A percentile compares a stretch with the other conserved stretches of the same genome.
Evolutionary conservation across 2,329 filamentous ascomycete species (phyloP).

Genomic region (Colletotrichum acutatum): DNA sequence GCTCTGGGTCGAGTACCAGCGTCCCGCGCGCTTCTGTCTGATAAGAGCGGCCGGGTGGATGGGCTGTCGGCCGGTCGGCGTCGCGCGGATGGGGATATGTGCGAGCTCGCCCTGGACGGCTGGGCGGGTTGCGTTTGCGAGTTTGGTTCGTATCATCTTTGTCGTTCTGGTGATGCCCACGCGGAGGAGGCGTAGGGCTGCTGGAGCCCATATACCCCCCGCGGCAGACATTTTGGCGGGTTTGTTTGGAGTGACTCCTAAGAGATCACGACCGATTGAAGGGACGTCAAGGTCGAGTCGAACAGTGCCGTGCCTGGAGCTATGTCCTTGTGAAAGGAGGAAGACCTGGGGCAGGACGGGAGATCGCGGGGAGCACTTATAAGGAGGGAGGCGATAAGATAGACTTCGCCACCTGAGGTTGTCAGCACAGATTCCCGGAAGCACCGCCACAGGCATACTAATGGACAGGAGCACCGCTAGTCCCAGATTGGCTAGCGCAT

Average conservation of each 20-base stretch:
- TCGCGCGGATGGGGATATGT: conserved; percentile 55
- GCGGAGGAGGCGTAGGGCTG: conserved; percentile 65
- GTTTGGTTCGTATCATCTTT: conserved; percentile 61
- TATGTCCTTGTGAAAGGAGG: neutral
- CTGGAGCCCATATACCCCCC: conserved; percentile 68
- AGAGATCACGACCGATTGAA: conserved; percentile 16
- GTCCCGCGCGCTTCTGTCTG: conserved; percentile 57
- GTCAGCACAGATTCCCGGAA: conserved; percentile 31
- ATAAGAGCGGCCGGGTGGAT: conserved; percentile 63
- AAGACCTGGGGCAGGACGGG: neutral
- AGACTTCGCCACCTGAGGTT: conserved; percentile 41
- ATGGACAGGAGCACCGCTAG: conserved; percentile 40
- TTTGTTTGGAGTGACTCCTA: conserved; percentile 22
- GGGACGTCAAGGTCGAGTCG: neutral
- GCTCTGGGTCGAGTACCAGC: conserved; percentile 62
- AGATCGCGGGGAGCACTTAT: conserved; percentile 39
- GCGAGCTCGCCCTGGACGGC: conserved; percentile 57
- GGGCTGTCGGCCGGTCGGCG: conserved; percentile 57
- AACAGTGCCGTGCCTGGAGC: neutral
- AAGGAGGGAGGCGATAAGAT: conserved; percentile 34
- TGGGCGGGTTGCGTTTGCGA: conserved; percentile 56
- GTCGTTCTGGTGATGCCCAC: conserved; percentile 62
- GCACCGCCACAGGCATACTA: conserved; percentile 49
- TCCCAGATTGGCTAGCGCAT: conserved; percentile 39
- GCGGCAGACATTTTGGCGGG: conserved; percentile 62